Base-by-base conservation (phyloP, 2,329 filamentous ascomycete species). In the Penicillium sp. region DNA sequence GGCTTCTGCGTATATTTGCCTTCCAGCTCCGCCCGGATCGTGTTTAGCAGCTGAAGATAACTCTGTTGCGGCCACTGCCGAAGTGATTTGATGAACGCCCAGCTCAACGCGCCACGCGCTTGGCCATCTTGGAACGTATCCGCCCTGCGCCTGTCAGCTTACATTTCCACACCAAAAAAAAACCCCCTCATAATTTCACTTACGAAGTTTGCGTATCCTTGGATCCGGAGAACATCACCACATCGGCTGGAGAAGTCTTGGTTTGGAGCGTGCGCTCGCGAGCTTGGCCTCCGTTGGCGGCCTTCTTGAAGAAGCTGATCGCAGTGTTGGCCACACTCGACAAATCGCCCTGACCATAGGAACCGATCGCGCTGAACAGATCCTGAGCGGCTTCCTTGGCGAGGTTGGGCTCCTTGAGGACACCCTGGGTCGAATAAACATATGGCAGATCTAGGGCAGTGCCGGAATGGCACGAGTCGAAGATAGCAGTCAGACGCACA, bases 181-280 rank as follows among this genome's bases (percentile, higher is more conserved):
- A n/a, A n/a, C n/a, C n/a, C n/a, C n/a, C n/a, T n/a, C n/a, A n/a
- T n/a, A n/a, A n/a, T n/a, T n/a, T n/a, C 37, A 67, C 71, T 61
- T 60, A 74, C 71, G 72, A 75, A 48, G 93, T 99, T 77, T 97
- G 94, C 54, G 88, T 87, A 70, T 97, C 94, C 76, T 97, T 97
- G 76, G 91, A 95, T 46, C 94, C 94, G 56, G 91, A 96, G 86
- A 92, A 96, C 90, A 97, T 96, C 70, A 97, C 86, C 34, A 99
- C 94, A 74, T 99, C 94, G 37, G 94, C 94, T 1, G 93, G 89
- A 36, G 89, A 94, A 3, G 94, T 97, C 77, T 96, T 95, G 29
- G 93, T 97, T 63, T 87, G 83, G 68, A 92, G 81, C 49, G 92
- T 90, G 69, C 86, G 87, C 75, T 95, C 83, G 70, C 92, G 87